A percentile compares a stretch with the other conserved stretches of the same genome.
phyloP scores from a whole-genome alignment of 306 rosid genomes.

The Malus fusca region DNA sequence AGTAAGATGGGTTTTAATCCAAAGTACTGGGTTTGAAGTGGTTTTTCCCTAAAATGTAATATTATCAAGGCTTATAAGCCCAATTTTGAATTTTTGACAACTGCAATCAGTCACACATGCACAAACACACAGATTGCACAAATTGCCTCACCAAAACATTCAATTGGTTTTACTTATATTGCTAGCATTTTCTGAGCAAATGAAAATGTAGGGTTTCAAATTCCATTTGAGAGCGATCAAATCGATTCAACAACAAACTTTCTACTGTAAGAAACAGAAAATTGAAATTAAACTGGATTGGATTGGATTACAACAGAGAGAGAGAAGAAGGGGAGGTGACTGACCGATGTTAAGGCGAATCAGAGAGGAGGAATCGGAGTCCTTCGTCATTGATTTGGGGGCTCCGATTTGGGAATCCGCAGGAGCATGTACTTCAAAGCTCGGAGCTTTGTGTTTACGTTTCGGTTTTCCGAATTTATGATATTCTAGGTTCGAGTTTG shows the following conservation, averaged over 20 bases:
- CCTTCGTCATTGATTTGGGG: conserved; percentile 14
- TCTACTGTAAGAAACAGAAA: neutral
- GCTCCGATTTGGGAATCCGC: neutral
- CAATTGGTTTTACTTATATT: neutral
- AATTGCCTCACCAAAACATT: neutral
- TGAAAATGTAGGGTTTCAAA: neutral
- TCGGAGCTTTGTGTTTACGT: neutral
- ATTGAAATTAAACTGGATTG: neutral
- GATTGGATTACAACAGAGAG: neutral
- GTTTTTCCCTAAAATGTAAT: too few relatives aligned
- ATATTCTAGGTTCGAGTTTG: neutral
- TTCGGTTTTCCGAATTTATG: neutral
- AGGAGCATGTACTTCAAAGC: neutral
- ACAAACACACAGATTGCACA: neutral
- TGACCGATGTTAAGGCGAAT: conserved; percentile 74
- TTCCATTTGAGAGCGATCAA: neutral
- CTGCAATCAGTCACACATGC: neutral
- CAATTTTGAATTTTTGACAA: neutral
- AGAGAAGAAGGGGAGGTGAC: neutral
- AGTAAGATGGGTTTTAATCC: too few relatives aligned
- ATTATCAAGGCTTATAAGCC: too few relatives aligned
- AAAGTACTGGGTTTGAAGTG: too few relatives aligned
- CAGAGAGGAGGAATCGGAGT: conserved; percentile 37
- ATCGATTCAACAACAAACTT: neutral
- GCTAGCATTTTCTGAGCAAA: neutral